Conservation (phyloP, 352 stramenopile genomes). For the Pythium volutum region DNA sequence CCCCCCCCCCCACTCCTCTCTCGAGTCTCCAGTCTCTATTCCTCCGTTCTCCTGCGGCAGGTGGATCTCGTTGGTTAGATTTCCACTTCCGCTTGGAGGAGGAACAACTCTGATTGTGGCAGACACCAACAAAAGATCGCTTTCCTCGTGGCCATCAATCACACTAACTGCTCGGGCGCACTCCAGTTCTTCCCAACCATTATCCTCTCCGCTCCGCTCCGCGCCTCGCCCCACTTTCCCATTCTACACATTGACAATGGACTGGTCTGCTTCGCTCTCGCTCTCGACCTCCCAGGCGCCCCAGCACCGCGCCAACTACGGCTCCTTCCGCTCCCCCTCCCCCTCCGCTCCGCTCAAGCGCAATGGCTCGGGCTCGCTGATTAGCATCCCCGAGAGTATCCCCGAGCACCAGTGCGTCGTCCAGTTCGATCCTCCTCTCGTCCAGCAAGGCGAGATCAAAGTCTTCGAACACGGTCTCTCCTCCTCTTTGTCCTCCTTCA, state of each 20-base stretch:
- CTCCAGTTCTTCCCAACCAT: neutral
- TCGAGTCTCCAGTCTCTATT: neutral
- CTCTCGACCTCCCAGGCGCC: constrained; percentile 46
- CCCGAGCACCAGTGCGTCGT: constrained; percentile 65
- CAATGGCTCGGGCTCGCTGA: constrained; percentile 25
- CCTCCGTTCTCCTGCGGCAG: neutral
- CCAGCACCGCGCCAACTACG: constrained; percentile 41
- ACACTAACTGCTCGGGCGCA: neutral
- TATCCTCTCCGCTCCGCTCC: neutral
- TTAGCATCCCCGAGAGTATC: constrained; percentile 73
- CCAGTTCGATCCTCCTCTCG: constrained; percentile 50
- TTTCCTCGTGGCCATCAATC: neutral
- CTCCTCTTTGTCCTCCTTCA: neutral
- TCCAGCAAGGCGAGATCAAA: constrained; percentile 1
- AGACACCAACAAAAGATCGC: neutral
- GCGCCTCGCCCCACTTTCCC: neutral
- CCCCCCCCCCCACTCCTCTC: neutral
- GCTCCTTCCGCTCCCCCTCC: constrained; percentile 40
- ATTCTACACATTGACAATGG: constrained; percentile 35
- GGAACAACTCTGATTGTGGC: neutral
- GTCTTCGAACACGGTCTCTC: constrained; percentile 1
- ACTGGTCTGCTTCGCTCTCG: constrained; percentile 69
- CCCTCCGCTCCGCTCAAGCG: constrained; percentile 12
- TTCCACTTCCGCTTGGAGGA: neutral
- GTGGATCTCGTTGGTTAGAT: neutral